Conservation (phyloP, 2,329 filamentous ascomycete genomes). For the Epichloe glyceriae region DNA sequence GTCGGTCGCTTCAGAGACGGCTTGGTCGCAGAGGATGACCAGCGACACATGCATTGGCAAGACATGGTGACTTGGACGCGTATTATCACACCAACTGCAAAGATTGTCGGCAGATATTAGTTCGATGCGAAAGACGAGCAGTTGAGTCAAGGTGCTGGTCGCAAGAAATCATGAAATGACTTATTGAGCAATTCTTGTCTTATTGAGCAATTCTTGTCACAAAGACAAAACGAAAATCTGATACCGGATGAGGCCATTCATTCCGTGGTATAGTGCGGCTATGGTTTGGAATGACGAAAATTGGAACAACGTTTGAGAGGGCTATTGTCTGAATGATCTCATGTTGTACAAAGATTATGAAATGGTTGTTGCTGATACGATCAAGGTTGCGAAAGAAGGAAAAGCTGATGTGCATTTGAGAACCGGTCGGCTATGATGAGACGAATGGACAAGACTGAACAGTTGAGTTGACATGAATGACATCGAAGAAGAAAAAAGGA, state of each 20-base stretch:
- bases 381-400: neutral
- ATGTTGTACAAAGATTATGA: neutral
- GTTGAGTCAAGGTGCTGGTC: neutral
- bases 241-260: neutral
- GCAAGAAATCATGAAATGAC: neutral
- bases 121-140: neutral
- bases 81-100: conserved; percentile 5
- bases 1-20: conserved; percentile 13
- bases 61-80: conserved; percentile 20
- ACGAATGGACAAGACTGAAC: neutral
- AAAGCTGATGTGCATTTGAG: neutral
- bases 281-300: neutral
- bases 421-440: neutral
- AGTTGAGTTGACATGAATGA: neutral
- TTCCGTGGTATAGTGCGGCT: neutral
- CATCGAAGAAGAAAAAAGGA: neutral
- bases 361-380: neutral
- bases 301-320: neutral
- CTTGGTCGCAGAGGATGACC: conserved; percentile 9
- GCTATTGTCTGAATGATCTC: neutral
- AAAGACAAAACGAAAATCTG: neutral
- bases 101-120: conserved; percentile 1
- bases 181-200: neutral
- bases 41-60: conserved; percentile 14
- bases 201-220: neutral